These are phyloP conservation scores for Pseudogymnoascus sp. DNA, from an alignment of 2,329 filamentous ascomycete species.

Conservation along the genomic window DNA sequence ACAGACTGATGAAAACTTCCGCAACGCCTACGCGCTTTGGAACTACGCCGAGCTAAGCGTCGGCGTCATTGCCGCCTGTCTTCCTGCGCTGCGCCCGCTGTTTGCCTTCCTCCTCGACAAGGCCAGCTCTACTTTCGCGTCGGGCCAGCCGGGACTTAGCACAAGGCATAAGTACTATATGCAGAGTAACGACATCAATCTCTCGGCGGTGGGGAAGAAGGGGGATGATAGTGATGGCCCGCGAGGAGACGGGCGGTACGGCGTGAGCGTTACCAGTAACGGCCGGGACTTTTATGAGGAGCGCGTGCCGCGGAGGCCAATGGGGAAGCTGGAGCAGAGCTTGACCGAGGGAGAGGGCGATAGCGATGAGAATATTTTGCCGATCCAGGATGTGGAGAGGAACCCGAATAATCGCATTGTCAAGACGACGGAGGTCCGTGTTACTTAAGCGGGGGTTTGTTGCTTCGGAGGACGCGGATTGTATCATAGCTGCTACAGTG, in stretches of 20 bases:
- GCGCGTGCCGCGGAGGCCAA: constrained; percentile 14
- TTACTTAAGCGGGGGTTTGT: constrained; percentile 8
- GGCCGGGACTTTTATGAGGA: constrained; percentile 9
- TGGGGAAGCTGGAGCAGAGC: constrained; percentile 12
- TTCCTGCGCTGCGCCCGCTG: constrained; percentile 36
- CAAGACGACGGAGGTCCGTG: constrained; percentile 18
- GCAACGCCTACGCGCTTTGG: constrained; percentile 35
- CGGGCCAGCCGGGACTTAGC: background rate
- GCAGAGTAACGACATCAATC: constrained; percentile 18
- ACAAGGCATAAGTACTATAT: constrained; percentile 20
- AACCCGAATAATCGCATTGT: constrained; percentile 12
- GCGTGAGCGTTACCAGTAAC: constrained; percentile 15
- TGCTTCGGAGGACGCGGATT: background rate
- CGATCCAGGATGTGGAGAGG: constrained; percentile 11
- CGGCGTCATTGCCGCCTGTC: constrained; percentile 36
- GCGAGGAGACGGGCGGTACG: constrained; percentile 12
- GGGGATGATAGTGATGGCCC: background rate
- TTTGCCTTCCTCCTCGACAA: constrained; percentile 30
- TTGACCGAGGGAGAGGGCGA: constrained; percentile 12
- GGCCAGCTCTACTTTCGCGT: constrained; percentile 10
- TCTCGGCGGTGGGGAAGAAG: constrained; percentile 14
- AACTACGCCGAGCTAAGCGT: constrained; percentile 37
- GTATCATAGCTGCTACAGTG: background rate
- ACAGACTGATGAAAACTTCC: constrained; percentile 28
- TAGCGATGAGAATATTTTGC: constrained; percentile 20